These are phyloP conservation scores for Sphaerosporella brunnea DNA, from an alignment of 495 filamentous ascomycete species.

Conservation along the genomic window DNA sequence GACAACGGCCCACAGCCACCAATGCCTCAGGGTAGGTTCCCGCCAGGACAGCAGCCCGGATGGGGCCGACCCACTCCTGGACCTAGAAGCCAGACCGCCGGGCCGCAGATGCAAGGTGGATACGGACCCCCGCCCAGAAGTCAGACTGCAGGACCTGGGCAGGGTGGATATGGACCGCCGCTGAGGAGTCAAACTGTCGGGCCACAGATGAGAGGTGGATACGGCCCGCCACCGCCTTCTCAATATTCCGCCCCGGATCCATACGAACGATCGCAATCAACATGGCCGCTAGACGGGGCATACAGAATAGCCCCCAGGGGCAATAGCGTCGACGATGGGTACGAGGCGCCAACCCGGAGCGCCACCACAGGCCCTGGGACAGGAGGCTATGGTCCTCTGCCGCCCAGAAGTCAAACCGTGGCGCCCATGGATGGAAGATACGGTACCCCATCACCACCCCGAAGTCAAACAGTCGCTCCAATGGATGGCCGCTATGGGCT, in stretches of 20 bases:
- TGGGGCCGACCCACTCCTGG: neutral
- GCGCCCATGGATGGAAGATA: neutral
- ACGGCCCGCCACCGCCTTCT: too few species aligned
- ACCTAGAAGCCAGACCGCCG: constrained; percentile 2
- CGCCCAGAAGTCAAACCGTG: neutral
- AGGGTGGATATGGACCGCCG: neutral
- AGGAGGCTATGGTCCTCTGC: neutral
- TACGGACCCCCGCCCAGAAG: neutral
- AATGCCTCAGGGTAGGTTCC: too few species aligned
- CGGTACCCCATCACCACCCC: neutral
- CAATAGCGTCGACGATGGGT: neutral
- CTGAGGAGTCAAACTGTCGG: neutral
- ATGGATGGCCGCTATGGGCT: neutral
- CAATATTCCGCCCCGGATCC: too few species aligned
- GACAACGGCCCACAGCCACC: neutral
- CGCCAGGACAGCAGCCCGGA: neutral
- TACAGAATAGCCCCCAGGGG: neutral
- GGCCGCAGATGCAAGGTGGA: neutral
- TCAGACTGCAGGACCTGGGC: neutral
- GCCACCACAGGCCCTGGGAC: neutral
- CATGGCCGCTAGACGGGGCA: neutral
- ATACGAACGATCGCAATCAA: too few species aligned
- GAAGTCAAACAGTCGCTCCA: neutral
- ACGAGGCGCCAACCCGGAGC: neutral
- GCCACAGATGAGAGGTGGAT: too few species aligned